Evolutionary conservation across 2,329 filamentous ascomycete species (phyloP).

Genomic region (Escovopsis sp.): DNA sequence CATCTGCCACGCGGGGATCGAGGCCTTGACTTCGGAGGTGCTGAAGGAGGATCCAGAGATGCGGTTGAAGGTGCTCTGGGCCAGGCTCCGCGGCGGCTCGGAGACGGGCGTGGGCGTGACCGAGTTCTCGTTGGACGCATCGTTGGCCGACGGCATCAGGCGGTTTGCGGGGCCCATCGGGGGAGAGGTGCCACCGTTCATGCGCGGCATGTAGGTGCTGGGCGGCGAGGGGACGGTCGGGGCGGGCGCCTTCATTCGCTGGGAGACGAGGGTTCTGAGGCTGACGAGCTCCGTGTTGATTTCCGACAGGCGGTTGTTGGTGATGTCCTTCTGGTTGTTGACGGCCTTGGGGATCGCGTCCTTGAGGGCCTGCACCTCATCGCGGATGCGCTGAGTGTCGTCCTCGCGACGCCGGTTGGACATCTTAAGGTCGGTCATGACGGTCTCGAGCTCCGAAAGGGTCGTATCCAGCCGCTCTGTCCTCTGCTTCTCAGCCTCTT

Average conservation of each 20-base stretch:
- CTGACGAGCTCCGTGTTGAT: slow-evolving; percentile 80
- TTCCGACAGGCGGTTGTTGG: slow-evolving; percentile 69
- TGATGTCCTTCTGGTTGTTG: slow-evolving; percentile 71
- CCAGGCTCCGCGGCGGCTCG: slow-evolving; percentile 19
- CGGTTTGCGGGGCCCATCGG: slow-evolving; percentile 6
- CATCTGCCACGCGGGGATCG: slow-evolving; percentile 71
- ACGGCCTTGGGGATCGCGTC: slow-evolving; percentile 80
- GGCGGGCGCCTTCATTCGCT: slow-evolving; percentile 35
- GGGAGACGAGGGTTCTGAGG: slow-evolving; percentile 70
- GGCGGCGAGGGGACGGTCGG: slow-evolving; percentile 13
- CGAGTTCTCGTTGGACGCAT: slow-evolving; percentile 12
- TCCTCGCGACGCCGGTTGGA: slow-evolving; percentile 72
- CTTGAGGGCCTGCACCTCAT: slow-evolving; percentile 72
- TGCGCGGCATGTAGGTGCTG: slow-evolving; percentile 12
- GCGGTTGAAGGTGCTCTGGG: slow-evolving; percentile 16
- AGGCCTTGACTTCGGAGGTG: slow-evolving; percentile 37
- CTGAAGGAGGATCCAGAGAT: slow-evolving; percentile 24
- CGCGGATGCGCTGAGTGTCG: slow-evolving; percentile 70
- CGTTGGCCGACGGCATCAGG: background rate
- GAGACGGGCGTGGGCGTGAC: slow-evolving; percentile 12
- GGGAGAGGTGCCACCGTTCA: slow-evolving; percentile 9
- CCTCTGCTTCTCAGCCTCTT: slow-evolving; percentile 70
- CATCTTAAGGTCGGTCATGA: slow-evolving; percentile 68
- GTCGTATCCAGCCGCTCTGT: slow-evolving; percentile 73
- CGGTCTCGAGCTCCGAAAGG: slow-evolving; percentile 68